A percentile compares a stretch with the other conserved stretches of the same genome.
Conservation (phyloP, 2,329 filamentous ascomycete species). For the Fusarium aywerte region DNA sequence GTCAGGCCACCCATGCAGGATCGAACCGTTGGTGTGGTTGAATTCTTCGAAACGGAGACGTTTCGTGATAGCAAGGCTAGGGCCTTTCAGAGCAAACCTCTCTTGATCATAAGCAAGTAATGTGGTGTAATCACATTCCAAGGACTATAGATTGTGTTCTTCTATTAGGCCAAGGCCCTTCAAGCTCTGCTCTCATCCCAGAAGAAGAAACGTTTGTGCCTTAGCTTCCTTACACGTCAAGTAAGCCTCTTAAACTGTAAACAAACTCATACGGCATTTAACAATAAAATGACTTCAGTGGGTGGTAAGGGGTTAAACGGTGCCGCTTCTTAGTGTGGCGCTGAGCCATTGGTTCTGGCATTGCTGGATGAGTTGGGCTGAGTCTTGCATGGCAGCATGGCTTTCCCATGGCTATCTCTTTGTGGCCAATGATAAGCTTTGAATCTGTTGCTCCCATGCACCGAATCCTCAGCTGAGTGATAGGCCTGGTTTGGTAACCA, state of each 20-base stretch:
- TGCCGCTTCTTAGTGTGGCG: slow-evolving; percentile 29
- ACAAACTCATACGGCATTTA: slow-evolving; percentile 3
- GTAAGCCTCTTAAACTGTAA: not conserved
- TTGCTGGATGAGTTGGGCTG: slow-evolving; percentile 35
- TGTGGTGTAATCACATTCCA: not conserved
- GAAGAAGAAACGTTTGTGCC: not conserved
- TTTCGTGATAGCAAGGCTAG: not conserved
- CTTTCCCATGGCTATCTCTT: slow-evolving; percentile 32
- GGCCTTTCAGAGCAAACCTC: not conserved
- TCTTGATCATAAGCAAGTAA: not conserved
- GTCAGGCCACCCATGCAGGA: not conserved
- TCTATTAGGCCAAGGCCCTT: not conserved
- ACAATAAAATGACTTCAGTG: slow-evolving; percentile 6
- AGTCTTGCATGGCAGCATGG: slow-evolving; percentile 43
- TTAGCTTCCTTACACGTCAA: not conserved
- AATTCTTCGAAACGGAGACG: not conserved
- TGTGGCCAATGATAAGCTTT: slow-evolving; percentile 18
- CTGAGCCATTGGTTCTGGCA: slow-evolving; percentile 33
- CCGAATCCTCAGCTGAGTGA: slow-evolving; percentile 23
- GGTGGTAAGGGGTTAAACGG: slow-evolving; percentile 26
- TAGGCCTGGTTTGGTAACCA: not conserved
- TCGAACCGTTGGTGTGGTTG: slow-evolving; percentile 25
- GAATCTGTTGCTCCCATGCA: slow-evolving; percentile 12
- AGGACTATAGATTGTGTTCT: not conserved
- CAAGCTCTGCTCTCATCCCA: not conserved